Base-by-base conservation (phyloP, 345 rosid genomes). In the Adansonia digitata region DNA sequence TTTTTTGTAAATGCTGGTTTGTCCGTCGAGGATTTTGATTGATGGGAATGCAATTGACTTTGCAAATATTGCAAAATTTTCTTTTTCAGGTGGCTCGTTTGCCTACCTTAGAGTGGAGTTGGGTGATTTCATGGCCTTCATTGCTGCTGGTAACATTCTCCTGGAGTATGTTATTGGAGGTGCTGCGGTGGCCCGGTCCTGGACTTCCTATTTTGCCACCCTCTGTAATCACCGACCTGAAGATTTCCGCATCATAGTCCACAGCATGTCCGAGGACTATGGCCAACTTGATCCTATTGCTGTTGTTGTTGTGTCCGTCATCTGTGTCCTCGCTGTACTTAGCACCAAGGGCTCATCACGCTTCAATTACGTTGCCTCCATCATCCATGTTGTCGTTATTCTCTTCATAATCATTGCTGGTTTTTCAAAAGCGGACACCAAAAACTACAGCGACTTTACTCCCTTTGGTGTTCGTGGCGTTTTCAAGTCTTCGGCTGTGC, bases 151-250 rank as follows among this genome's bases (percentile, higher is more conserved):
- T 62, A 94, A 94, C 87, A 91, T 94, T 31, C 81, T 94, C 24
- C 82, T 94, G 1, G 97, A 94, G 75, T 90, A 88, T 69, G 79
- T 91, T 2, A 84, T 92, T 7, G 85, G 92, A 0, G 89, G 94
- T 5, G 98, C 97, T 0, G 97, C 97, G 0, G 95, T 94, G 37
- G 82, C 98, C 7, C 79, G 97, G 12, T 76, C 97, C 1, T 94
- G 97, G 94, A 92, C 97, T n/a, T 91, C 94, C 57, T 94, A 92
- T 80, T 88, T 92, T 62, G 95, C 97, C 75, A 91, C 98, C 20
- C 94, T 92, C 46, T 81, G 86, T 76, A 89, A 91, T 88, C 87
- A 85, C 56, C 20, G 83, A 0, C 93, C 98, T 0, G 84, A 86
- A 0, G 90, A 88, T 52, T 89, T 94, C 83, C 90, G 92, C 57